Percentiles rank a stretch among this genome's conserved stretches.
Conservation (phyloP, 768 basidiomycete species). For the Gelatoporia subvermispora region DNA sequence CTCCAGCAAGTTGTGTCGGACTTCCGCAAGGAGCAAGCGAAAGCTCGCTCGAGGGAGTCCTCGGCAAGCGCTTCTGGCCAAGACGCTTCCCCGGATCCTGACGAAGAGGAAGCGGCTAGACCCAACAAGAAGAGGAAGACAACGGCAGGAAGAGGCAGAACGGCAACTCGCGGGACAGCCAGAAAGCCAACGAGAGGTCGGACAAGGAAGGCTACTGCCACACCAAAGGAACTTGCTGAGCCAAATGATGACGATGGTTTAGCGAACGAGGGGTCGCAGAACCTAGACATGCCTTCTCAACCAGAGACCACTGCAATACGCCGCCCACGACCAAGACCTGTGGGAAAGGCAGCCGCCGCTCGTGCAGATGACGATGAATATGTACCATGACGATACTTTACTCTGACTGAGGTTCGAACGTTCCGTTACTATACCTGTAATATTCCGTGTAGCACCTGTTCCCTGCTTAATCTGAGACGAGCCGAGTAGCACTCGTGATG, state of each 20-base stretch:
- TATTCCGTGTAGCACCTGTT: no score
- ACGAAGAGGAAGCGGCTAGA: conserved; percentile 22
- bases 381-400: no score
- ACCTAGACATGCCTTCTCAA: no score
- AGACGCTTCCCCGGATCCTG: conserved; percentile 9
- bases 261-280: no score
- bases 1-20: conserved; percentile 83
- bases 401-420: no score
- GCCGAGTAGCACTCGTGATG: no score
- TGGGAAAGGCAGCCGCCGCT: background rate
- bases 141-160: conserved; percentile 12
- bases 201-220: background rate
- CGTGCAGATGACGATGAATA: background rate
- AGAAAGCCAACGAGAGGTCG: background rate
- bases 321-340: conserved; percentile 2
- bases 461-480: no score
- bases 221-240: background rate
- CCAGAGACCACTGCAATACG: no score
- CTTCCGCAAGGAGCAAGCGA: conserved; percentile 52
- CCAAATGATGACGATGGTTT: background rate
- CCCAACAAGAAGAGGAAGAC: conserved; percentile 29
- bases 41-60: conserved; percentile 11
- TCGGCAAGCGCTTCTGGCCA: conserved; percentile 9
- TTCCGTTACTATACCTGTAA: no score
- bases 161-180: conserved; percentile 1